Evolutionary conservation across 768 basidiomycete genomes (phyloP), one percentile per base, ranked within the genome.

Genomic region (Leccinum incarnatum): DNA sequence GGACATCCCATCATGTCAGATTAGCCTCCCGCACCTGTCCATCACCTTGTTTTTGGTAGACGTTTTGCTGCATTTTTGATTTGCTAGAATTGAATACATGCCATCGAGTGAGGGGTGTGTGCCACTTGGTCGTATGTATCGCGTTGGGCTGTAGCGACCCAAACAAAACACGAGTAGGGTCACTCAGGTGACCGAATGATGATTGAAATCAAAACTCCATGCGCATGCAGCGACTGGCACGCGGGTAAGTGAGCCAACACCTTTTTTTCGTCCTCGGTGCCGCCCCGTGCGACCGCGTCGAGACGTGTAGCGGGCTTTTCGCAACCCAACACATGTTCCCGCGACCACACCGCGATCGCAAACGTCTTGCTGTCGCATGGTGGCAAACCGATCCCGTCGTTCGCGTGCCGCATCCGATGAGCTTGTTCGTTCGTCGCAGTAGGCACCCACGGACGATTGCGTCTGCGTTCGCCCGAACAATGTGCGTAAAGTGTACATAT

Each of bases 311-410:
- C 58, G 65, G 67, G 49, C 57, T 55, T 59, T 58, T 63, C 47
- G 36, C 46, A 32, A 54, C 3, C 17, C 17, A 8, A 59, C 56
- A 51, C 56, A 48, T 36, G 64, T 69, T 69, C 67, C 64, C 51
- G 68, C 68, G 69, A 68, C 64, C 51, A 56, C 40, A 63, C 57
- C 68, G 68, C 68, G 68, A 69, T 69, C 64, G 54, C 59, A 61
- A 45, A 25, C 37, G 58, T 53, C 50, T 23, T 32, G 10, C 12
- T 34, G 57, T 59, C 62, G 57, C 62, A 58, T 47, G 51, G 57
- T 57, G 62, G 60, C 42, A 52, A 61, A 32, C 30, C 32, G 62
- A 60, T 56, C 55, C 65, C 57, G 54, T 60, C 60, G 45, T 53
- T 34, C 40, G 29, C 40, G 56, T 37, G 25, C 12, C 55, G 9